A percentile compares a stretch with the other conserved stretches of the same genome.
phyloP scores from a whole-genome alignment of 176 grass and related monocot genomes.

The Neostapfia colusana region DNA sequence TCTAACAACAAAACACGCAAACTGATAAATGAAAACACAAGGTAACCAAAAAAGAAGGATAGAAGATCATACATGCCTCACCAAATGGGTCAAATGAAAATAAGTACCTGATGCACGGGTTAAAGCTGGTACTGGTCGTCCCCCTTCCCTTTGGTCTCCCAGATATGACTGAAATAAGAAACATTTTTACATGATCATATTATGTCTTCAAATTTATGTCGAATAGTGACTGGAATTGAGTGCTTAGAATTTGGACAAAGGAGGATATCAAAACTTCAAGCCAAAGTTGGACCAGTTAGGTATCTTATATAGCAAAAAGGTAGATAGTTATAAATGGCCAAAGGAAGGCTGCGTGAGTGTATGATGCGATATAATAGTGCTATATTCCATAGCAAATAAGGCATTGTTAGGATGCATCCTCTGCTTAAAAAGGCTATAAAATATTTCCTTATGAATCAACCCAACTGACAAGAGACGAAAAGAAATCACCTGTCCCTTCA shows the following conservation, averaged over 20 bases:
- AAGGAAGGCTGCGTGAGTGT: background rate
- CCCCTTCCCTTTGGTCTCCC: conserved; percentile 54
- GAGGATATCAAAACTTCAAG: conserved; percentile 6
- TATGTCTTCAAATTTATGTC: conserved; percentile 7
- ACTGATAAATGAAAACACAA: conserved; percentile 12
- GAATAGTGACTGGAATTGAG: background rate
- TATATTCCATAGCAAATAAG: conserved; percentile 26
- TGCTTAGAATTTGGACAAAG: conserved; percentile 5
- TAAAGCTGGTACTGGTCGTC: conserved; percentile 39
- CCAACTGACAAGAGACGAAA: conserved; percentile 2
- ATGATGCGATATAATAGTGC: conserved; percentile 21
- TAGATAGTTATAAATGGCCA: conserved; percentile 20
- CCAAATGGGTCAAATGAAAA: conserved; percentile 1
- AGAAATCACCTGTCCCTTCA: conserved; percentile 54
- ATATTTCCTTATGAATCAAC: conserved; percentile 10
- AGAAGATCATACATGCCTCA: conserved; percentile 17
- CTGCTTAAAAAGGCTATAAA: background rate
- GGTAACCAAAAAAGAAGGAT: background rate
- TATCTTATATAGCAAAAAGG: background rate
- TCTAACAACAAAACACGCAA: background rate
- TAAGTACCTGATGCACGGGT: conserved; percentile 57
- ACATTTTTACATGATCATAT: conserved; percentile 17
- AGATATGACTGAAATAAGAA: conserved; percentile 54
- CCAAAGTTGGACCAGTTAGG: conserved; percentile 4
- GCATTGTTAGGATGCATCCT: conserved; percentile 8